A percentile compares a stretch with the other conserved stretches of the same genome.
These are phyloP conservation scores for Symbiodinium pilosum DNA, from an alignment of 73 alveolate genomes.

Conservation along the genomic window DNA sequence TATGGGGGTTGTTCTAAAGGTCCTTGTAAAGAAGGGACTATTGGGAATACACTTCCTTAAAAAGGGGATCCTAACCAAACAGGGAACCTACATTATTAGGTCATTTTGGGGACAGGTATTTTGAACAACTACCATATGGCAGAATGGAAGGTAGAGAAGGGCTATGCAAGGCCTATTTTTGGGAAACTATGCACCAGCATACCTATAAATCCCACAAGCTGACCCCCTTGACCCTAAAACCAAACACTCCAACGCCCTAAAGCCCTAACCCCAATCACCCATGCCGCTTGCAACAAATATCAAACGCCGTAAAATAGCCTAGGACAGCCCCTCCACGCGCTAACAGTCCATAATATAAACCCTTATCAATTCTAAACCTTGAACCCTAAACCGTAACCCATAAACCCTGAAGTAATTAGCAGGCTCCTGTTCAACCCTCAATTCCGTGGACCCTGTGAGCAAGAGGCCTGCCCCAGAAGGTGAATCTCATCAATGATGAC, in stretches of 20 bases:
- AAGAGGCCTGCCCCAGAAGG: slow-evolving; percentile 98
- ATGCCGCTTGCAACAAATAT: neutral
- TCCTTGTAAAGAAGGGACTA: no score
- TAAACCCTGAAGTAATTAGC: neutral
- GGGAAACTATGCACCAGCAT: no score
- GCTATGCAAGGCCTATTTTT: no score
- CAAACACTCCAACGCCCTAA: neutral
- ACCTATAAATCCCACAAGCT: no score
- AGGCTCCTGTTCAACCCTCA: neutral
- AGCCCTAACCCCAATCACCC: neutral
- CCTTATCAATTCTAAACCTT: neutral
- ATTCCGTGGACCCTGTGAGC: neutral
- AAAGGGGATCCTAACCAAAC: no score
- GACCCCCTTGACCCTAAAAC: neutral
- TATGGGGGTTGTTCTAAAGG: no score
- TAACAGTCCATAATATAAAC: neutral
- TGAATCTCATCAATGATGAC: slow-evolving; percentile 99
- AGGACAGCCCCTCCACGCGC: neutral
- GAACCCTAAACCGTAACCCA: neutral
- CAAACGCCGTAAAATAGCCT: neutral
- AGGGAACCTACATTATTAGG: no score
- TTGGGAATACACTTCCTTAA: no score
- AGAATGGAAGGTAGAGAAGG: no score
- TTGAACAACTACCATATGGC: no score
- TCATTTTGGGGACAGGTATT: no score